Percentiles rank a stretch among this genome's conserved stretches.
Conservation (phyloP, 2,329 filamentous ascomycete genomes). For the Colletotrichum kahawae region DNA sequence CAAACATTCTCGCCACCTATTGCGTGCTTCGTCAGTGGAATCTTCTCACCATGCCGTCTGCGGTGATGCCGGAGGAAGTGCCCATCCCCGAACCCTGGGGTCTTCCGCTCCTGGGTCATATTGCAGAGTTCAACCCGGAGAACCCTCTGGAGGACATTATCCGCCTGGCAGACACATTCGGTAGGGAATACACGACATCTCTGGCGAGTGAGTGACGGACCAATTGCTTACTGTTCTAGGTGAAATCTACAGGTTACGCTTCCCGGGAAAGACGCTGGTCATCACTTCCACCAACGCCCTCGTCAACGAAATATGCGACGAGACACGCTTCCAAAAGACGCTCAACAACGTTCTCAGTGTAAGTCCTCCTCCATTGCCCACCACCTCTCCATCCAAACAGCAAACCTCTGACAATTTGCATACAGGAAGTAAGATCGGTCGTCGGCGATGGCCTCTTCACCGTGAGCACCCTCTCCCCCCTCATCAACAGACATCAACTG, state of each 20-base stretch:
- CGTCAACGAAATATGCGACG: constrained; percentile 68
- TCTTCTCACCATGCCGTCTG: not conserved
- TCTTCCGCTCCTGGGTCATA: constrained; percentile 69
- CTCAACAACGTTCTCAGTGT: constrained; percentile 49
- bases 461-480: not conserved
- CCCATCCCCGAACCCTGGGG: constrained; percentile 56
- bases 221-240: constrained; percentile 38
- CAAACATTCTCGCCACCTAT: not conserved
- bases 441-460: constrained; percentile 42
- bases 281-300: constrained; percentile 60
- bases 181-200: constrained; percentile 38
- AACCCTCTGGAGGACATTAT: constrained; percentile 59
- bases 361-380: not conserved
- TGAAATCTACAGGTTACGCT: constrained; percentile 62
- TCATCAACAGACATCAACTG: not conserved
- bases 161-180: constrained; percentile 68
- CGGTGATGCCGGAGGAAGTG: constrained; percentile 28
- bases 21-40: not conserved
- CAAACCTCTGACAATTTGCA: constrained; percentile 13
- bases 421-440: constrained; percentile 59
- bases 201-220: not conserved
- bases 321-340: constrained; percentile 68
- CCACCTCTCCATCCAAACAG: not conserved
- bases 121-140: constrained; percentile 66
- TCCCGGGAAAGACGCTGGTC: constrained; percentile 52